Evolutionary conservation across 177 flowering plant genomes (phyloP).

Genomic region (Vitis hybrid): DNA sequence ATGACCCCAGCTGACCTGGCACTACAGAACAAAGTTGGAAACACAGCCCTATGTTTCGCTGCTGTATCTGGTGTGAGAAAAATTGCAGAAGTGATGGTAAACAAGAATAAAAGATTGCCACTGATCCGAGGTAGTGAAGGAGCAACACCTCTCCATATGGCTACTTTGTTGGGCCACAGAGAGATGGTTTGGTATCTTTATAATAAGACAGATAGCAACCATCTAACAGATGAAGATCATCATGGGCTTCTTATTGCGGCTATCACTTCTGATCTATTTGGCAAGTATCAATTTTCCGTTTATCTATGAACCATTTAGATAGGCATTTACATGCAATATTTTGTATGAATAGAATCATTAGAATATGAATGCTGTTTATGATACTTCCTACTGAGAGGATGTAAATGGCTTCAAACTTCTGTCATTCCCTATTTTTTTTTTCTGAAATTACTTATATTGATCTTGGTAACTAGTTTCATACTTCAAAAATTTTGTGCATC

Average conservation of each 20-base stretch:
- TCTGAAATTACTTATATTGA: too few species aligned
- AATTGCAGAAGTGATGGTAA: constrained; percentile 30
- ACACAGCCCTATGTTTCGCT: constrained; percentile 38
- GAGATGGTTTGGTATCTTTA: constrained; percentile 27
- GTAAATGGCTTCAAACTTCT: too few species aligned
- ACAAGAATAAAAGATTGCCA: constrained; percentile 16
- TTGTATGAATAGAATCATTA: too few species aligned
- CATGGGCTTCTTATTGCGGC: constrained; percentile 21
- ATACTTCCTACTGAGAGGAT: too few species aligned
- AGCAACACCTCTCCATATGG: constrained; percentile 25
- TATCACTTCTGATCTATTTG: constrained; percentile 18
- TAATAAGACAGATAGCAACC: constrained; percentile 8
- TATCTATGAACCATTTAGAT: background rate
- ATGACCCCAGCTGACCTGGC: constrained; percentile 14
- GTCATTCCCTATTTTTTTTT: too few species aligned
- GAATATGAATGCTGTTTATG: too few species aligned
- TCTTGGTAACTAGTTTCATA: too few species aligned
- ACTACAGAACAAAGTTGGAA: constrained; percentile 11
- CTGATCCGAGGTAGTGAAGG: constrained; percentile 17
- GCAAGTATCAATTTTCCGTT: background rate
- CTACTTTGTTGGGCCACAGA: constrained; percentile 21
- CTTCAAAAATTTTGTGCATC: background rate
- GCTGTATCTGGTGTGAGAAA: constrained; percentile 27
- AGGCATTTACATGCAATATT: too few species aligned
- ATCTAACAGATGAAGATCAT: constrained; percentile 11